Evolutionary conservation across 2,329 filamentous ascomycete genomes (phyloP).

Genomic region (Arthrobotrys pseudoclavata): DNA sequence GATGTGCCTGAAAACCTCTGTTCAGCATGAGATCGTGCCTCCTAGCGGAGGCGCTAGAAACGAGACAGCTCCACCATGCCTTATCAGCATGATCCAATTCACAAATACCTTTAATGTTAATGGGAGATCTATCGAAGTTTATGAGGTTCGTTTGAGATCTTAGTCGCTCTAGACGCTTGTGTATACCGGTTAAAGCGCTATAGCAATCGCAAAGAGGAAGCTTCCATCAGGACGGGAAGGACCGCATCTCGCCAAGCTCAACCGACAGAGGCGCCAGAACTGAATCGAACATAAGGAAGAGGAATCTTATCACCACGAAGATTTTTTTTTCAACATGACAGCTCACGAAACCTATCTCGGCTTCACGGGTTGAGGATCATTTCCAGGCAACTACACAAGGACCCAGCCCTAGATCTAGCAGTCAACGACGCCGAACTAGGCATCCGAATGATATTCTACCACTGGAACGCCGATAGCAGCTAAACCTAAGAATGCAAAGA

Average conservation of each 20-base stretch:
- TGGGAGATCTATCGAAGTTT: background rate
- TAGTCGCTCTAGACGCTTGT: slow-evolving; percentile 50
- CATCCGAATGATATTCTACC: slow-evolving; percentile 6
- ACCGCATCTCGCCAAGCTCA: slow-evolving; percentile 47
- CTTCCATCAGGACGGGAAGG: slow-evolving; percentile 52
- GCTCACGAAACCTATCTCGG: slow-evolving; percentile 37
- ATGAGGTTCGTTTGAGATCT: slow-evolving; percentile 9
- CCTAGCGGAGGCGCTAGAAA: background rate
- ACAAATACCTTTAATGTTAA: slow-evolving; percentile 1
- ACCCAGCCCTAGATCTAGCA: background rate
- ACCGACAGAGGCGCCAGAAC: slow-evolving; percentile 47
- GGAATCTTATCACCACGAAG: slow-evolving; percentile 41
- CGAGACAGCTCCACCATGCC: background rate
- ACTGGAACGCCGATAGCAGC: slow-evolving; percentile 31
- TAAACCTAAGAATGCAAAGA: slow-evolving; percentile 28
- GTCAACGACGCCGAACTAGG: slow-evolving; percentile 16
- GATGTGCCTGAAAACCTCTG: slow-evolving; percentile 10
- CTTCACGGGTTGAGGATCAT: slow-evolving; percentile 14
- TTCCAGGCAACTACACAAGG: slow-evolving; percentile 29
- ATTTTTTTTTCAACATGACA: slow-evolving; percentile 26
- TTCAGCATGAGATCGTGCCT: slow-evolving; percentile 22
- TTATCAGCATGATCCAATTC: slow-evolving; percentile 20
- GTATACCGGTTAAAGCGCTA: slow-evolving; percentile 48
- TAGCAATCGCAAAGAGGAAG: slow-evolving; percentile 50
- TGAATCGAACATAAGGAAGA: slow-evolving; percentile 31